Base-by-base conservation (phyloP, 495 filamentous ascomycete species). In the Hyaloscypha variabilis region DNA sequence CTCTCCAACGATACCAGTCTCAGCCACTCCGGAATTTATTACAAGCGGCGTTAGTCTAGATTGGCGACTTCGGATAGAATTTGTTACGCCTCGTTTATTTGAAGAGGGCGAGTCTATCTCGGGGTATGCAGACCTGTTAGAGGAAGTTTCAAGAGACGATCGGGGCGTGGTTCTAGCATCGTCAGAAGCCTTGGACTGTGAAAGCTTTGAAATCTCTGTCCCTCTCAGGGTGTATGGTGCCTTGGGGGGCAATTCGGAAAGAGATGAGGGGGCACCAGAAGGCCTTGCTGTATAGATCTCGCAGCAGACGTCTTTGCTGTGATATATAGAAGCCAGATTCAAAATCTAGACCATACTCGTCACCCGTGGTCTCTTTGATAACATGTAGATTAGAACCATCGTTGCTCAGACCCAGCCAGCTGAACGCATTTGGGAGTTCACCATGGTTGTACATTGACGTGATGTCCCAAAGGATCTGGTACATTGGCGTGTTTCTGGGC, bases 31-130 rank as follows among this genome's bases (percentile, higher is more conserved):
- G 0, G 90, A 92, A 57, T 95, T 98, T 70, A 82, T 93, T 13
- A 99, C 95, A 1, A 94, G 85, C 56, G 93, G 92, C 4, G 86
- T 99, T 1, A 89, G 86, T 64, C 78, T 94, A 34, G 90, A 90
- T 66, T 99, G 95, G 95, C 89, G 87, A 76, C 74, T 99, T 13
- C 79, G 90, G 1, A 84, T 98, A 58, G 94, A 98, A 76, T 97
- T 99, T 75, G 90, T 96, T 13, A 91, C 92, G 64, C 77, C 89
- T 68, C 62, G 84, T 65, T 64, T 83, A 56, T 24, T 60, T 66
- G 66, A 36, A 26, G 63, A 60, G 13, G 31, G 51, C 25, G 64
- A 66, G 19, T 29, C 60, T 19, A 62, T 39, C 14, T 65, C 56
- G 36, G 53, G 57, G 21, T 64, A 73, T 29, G 29, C 57, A 52